Evolutionary conservation across 345 rosid genomes (phyloP).

Genomic region (Passiflora organensis): DNA sequence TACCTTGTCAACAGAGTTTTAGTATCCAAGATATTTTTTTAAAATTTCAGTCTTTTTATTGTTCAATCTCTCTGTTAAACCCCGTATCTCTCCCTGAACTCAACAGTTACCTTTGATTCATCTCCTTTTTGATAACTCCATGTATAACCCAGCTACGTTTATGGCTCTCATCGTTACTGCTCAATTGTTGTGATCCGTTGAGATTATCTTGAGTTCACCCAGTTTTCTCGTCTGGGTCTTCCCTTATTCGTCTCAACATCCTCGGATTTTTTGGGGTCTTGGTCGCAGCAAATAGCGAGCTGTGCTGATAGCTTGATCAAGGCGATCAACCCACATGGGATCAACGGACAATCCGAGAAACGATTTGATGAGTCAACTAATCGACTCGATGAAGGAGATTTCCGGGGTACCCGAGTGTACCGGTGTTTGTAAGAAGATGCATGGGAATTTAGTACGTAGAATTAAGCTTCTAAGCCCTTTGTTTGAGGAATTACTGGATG

Average conservation of each 20-base stretch:
- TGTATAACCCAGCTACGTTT: slow-evolving; percentile 4
- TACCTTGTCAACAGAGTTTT: not conserved
- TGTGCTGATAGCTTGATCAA: not conserved
- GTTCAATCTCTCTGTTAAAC: not conserved
- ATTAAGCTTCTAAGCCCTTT: slow-evolving; percentile 90
- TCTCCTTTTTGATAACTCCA: not conserved
- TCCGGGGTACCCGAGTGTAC: slow-evolving; percentile 56
- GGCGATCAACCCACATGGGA: slow-evolving; percentile 29
- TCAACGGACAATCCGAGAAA: slow-evolving; percentile 23
- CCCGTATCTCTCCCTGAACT: not conserved
- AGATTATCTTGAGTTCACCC: slow-evolving; percentile 7
- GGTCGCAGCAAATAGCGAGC: not conserved
- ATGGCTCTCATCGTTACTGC: too few species aligned
- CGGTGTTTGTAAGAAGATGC: slow-evolving; percentile 55
- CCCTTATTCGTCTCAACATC: slow-evolving; percentile 3
- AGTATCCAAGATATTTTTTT: not conserved
- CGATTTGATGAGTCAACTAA: slow-evolving; percentile 42
- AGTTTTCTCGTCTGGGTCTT: slow-evolving; percentile 18
- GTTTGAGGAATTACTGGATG: slow-evolving; percentile 79
- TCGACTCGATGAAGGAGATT: slow-evolving; percentile 58
- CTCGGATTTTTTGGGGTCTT: not conserved
- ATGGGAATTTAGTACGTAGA: slow-evolving; percentile 77
- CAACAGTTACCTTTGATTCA: not conserved
- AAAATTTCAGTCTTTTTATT: not conserved
- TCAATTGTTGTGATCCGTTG: not conserved